Percentiles rank a stretch among this genome's conserved stretches.
Conservation (phyloP, 129 eudicot genomes). For the Arctium minus region DNA sequence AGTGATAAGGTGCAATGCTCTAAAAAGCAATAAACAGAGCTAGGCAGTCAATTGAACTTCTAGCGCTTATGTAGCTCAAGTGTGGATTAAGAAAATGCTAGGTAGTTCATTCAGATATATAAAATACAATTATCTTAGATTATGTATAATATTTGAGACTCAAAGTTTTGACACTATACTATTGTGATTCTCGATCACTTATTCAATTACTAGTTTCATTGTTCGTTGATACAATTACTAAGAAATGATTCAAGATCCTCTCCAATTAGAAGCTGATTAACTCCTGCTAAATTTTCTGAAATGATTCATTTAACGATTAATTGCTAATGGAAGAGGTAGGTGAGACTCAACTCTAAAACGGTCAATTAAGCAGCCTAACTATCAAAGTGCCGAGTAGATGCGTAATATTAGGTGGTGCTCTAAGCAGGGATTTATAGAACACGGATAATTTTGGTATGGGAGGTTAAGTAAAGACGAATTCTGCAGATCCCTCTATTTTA, state of each 20-base stretch:
- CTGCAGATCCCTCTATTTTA: background rate
- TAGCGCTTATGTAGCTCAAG: background rate
- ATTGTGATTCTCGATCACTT: background rate
- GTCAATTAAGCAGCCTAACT: background rate
- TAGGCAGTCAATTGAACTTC: background rate
- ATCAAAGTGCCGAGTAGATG: background rate
- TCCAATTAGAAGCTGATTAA: background rate
- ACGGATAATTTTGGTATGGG: background rate
- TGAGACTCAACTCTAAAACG: background rate
- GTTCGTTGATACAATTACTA: conserved; percentile 3
- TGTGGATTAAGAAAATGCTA: background rate
- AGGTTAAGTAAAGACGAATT: background rate
- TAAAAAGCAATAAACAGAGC: background rate
- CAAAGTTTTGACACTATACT: background rate
- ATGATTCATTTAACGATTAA: background rate
- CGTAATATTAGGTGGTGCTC: background rate
- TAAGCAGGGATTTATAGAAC: background rate
- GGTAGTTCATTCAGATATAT: background rate
- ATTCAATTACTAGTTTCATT: background rate
- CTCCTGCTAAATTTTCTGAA: background rate
- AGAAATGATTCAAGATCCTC: background rate
- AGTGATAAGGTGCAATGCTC: background rate
- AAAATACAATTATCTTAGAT: background rate
- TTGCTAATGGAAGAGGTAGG: background rate
- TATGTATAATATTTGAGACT: background rate